Evolutionary conservation across 306 rosid species (phyloP), one percentile per base, ranked within the genome.

Genomic region (Inga laurina): DNA sequence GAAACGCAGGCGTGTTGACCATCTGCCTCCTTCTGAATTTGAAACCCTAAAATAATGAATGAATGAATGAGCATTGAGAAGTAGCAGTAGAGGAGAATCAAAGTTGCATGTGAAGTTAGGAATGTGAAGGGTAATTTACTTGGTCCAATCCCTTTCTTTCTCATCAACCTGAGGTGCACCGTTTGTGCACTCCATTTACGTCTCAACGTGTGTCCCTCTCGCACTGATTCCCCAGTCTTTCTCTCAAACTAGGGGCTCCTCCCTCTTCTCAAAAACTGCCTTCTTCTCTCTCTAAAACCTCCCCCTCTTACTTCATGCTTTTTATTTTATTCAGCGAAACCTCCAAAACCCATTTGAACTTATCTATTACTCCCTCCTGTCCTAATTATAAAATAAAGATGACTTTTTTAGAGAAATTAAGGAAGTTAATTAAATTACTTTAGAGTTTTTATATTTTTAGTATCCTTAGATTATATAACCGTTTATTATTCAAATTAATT

Each of bases 171-270:
- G 88, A 77, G 77, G 74, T 97, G 79, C 97, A 87, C 97, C 98
- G 98, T 51, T 81, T 10, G 66, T 19, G 32, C 3, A 10, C 76
- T 79, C 98, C 98, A 95, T 79, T 93, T 79, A 91, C 79, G 68
- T 74, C 32, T 21, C 39, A 90, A 91, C 98, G 88, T 67, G 85
- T 89, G 94, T 88, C 81, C 51, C 35, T 71, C 39, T 86, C 4
- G 89, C 97, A 88, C 91, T 84, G 84, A 86, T 86, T 86, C 90
- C 93, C 91, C 93, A 86, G 87, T 69, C 66, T 68, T 52, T 62
- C 82, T 86, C 80, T 82, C 82, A 89, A 87, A 82, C 86, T 74
- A 87, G 85, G 92, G 86, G 91, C 93, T 30, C 81, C 79, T 81
- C 4, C 72, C 57, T 24, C 65, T 57, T 56, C 68, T 73, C 32